Evolutionary conservation across 352 stramenopile species (phyloP).

Genomic region (Phytopythium oedochilum): DNA sequence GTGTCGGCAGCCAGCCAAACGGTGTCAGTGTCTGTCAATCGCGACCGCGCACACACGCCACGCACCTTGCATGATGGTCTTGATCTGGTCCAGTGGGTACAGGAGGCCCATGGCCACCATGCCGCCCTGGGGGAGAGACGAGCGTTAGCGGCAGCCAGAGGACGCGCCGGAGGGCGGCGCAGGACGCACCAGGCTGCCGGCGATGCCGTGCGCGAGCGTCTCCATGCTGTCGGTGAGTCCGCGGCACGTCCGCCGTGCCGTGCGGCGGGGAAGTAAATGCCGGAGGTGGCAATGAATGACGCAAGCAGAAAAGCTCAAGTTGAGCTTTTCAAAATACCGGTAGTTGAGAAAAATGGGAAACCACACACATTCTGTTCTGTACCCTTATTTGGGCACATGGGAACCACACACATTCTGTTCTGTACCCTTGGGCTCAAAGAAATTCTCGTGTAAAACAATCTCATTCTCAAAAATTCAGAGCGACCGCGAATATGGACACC

Average conservation of each 20-base stretch:
- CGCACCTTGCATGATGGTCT: conserved; percentile 78
- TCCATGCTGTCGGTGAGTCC: conserved; percentile 30
- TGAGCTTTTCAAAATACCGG: too few species aligned
- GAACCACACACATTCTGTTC: too few species aligned
- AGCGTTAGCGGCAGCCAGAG: background rate
- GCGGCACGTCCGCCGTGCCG: too few species aligned
- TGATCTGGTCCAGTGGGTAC: conserved; percentile 86
- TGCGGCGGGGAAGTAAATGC: background rate
- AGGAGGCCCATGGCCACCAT: conserved; percentile 76
- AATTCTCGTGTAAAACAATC: too few species aligned
- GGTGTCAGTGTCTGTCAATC: background rate
- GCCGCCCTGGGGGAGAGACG: conserved; percentile 27
- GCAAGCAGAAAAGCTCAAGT: background rate
- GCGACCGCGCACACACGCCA: background rate
- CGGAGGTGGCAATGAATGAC: background rate
- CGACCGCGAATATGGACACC: too few species aligned
- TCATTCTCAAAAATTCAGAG: too few species aligned
- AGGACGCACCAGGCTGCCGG: conserved; percentile 45
- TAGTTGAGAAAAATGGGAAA: too few species aligned
- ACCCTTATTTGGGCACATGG: too few species aligned
- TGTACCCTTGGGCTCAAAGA: too few species aligned
- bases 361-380: too few species aligned
- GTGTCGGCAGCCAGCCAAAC: background rate
- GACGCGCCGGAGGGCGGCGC: background rate
- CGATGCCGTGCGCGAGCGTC: conserved; percentile 60